These are phyloP conservation scores for Paraconiothyrium sp. DNA, from an alignment of 2,329 filamentous ascomycete genomes.

Conservation along the genomic window DNA sequence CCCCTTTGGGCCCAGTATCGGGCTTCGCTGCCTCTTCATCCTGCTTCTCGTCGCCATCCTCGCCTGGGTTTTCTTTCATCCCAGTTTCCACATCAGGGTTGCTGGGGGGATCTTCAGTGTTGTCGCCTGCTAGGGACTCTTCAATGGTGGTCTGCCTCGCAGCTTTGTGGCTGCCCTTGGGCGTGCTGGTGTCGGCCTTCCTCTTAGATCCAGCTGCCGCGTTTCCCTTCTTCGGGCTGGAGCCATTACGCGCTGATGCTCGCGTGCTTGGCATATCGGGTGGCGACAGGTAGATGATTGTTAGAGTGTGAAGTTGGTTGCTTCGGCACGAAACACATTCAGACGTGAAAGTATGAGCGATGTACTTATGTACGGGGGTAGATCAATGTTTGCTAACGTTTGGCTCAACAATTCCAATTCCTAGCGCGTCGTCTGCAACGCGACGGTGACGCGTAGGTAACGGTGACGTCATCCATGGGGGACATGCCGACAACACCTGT, in stretches of 20 bases:
- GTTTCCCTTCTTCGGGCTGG: constrained; percentile 35
- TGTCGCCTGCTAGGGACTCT: constrained; percentile 54
- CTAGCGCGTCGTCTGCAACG: constrained; percentile 11
- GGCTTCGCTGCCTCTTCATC: constrained; percentile 39
- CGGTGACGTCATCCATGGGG: constrained; percentile 17
- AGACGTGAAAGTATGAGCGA: neutral
- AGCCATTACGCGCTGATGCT: constrained; percentile 34
- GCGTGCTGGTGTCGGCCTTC: constrained; percentile 50
- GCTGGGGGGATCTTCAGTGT: constrained; percentile 44
- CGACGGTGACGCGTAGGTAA: constrained; percentile 13
- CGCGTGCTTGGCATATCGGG: constrained; percentile 40
- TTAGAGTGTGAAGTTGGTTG: neutral
- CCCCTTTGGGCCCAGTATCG: constrained; percentile 23
- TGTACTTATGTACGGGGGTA: neutral
- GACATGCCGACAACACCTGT: neutral
- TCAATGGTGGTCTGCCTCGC: constrained; percentile 63
- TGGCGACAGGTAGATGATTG: neutral
- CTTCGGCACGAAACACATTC: neutral
- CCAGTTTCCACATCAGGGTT: constrained; percentile 33
- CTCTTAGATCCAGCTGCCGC: constrained; percentile 52
- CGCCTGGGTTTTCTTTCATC: constrained; percentile 33
- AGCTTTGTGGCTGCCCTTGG: constrained; percentile 56
- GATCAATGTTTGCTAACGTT: neutral
- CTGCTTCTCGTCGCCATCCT: constrained; percentile 32
- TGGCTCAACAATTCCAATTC: constrained; percentile 4